Evolutionary conservation across 805 yeast species (phyloP).

Genomic region (Henningerozyma blattae): DNA sequence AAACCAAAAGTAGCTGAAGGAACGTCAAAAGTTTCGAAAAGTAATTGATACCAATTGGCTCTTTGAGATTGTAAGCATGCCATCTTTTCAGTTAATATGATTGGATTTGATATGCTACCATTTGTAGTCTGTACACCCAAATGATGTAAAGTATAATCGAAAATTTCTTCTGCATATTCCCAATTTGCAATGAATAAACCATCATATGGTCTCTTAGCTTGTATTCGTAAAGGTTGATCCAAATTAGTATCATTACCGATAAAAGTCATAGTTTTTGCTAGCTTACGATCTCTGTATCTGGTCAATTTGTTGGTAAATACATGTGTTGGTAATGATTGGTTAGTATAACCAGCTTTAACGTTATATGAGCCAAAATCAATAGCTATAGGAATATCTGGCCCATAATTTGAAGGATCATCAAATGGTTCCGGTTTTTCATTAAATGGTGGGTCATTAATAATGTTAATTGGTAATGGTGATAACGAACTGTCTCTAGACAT

Average conservation of each 20-base stretch:
- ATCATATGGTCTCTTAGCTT: conserved; percentile 73
- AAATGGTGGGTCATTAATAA: conserved; percentile 20
- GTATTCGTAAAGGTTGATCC: conserved; percentile 57
- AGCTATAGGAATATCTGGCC: conserved; percentile 56
- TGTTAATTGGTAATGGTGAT: conserved; percentile 16
- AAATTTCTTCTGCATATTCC: conserved; percentile 74
- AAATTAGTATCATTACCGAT: conserved; percentile 74
- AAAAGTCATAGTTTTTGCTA: conserved; percentile 47
- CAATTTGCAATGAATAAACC: conserved; percentile 82
- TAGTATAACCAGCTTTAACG: conserved; percentile 49
- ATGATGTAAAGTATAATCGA: conserved; percentile 78
- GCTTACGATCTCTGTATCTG: conserved; percentile 66
- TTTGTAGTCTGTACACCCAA: conserved; percentile 49
- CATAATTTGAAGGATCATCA: conserved; percentile 17
- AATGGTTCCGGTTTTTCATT: conserved; percentile 23
- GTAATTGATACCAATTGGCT: conserved; percentile 59
- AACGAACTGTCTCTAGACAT: conserved; percentile 19
- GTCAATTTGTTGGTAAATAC: conserved; percentile 60
- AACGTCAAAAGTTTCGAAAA: conserved; percentile 73
- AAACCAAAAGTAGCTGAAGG: conserved; percentile 73
- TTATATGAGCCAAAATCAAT: conserved; percentile 70
- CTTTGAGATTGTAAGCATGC: conserved; percentile 65
- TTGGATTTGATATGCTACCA: conserved; percentile 56
- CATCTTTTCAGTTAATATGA: conserved; percentile 68
- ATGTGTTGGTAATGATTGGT: conserved; percentile 36